phyloP scores from a whole-genome alignment of 495 filamentous ascomycete genomes.

The Aspergillus nidulans region DNA sequence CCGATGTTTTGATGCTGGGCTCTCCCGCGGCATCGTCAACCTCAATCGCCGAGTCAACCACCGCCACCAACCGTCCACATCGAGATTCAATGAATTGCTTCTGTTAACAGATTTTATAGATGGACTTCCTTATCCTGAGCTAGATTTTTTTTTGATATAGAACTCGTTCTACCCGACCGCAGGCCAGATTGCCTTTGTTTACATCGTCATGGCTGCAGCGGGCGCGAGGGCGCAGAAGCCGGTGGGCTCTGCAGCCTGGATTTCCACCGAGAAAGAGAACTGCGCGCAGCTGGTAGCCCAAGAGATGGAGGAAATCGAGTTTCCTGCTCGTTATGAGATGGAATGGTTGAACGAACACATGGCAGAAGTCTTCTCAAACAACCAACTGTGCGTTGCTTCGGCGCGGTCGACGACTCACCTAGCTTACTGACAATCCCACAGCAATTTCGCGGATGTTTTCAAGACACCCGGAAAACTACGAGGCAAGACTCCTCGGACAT shows the following conservation, averaged over 20 bases:
- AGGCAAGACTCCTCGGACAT: slow-evolving; percentile 87
- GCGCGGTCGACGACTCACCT: not conserved
- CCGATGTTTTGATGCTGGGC: slow-evolving; percentile 28
- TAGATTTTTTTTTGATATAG: not conserved
- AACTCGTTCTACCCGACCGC: not conserved
- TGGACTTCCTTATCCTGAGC: slow-evolving; percentile 5
- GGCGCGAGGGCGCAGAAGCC: slow-evolving; percentile 46
- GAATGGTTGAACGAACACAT: slow-evolving; percentile 98
- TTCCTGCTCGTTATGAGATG: slow-evolving; percentile 81
- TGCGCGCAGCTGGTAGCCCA: slow-evolving; percentile 57
- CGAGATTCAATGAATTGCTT: slow-evolving; percentile 12
- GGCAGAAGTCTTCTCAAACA: slow-evolving; percentile 83
- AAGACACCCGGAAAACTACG: slow-evolving; percentile 94
- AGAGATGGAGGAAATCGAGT: slow-evolving; percentile 86
- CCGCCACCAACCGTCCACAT: not conserved
- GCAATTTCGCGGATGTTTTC: slow-evolving; percentile 86
- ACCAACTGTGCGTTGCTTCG: slow-evolving; percentile 63
- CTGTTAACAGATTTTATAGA: not conserved
- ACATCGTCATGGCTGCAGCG: slow-evolving; percentile 45
- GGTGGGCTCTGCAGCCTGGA: slow-evolving; percentile 65
- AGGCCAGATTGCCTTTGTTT: slow-evolving; percentile 31
- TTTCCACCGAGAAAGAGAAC: slow-evolving; percentile 62
- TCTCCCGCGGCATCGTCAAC: slow-evolving; percentile 10
- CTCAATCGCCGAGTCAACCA: slow-evolving; percentile 12
- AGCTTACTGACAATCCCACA: slow-evolving; percentile 40